These are phyloP conservation scores for Maudiozyma serrabonitensis DNA, from an alignment of 805 yeast genomes.

Conservation along the genomic window DNA sequence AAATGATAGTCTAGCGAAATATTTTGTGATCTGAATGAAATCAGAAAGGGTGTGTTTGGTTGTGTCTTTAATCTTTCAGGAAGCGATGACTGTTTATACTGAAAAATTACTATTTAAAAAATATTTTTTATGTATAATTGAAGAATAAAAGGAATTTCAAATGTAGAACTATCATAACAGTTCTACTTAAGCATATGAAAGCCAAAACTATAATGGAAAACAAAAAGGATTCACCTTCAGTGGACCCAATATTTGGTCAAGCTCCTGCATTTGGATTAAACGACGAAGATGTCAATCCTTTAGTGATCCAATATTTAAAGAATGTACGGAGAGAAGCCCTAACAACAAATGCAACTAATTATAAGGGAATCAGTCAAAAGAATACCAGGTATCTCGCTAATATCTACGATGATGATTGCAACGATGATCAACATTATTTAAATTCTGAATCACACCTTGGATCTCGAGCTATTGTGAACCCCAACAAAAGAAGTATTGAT, in stretches of 20 bases:
- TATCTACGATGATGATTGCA: slow-evolving; percentile 23
- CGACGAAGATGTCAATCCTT: slow-evolving; percentile 20
- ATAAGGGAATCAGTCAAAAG: neutral
- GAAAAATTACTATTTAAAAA: too few species aligned
- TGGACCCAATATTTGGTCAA: slow-evolving; percentile 26
- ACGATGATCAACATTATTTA: neutral
- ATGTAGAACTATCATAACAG: too few species aligned
- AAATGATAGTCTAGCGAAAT: too few species aligned
- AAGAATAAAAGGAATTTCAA: too few species aligned
- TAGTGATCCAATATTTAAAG: slow-evolving; percentile 16
- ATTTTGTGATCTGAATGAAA: too few species aligned
- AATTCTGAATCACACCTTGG: neutral
- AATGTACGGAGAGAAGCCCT: slow-evolving; percentile 24
- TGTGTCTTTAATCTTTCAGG: too few species aligned
- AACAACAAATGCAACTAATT: slow-evolving; percentile 10
- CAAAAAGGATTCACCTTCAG: neutral
- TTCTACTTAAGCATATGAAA: too few species aligned
- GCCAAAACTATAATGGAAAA: neutral
- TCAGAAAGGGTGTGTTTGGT: too few species aligned
- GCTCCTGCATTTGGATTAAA: slow-evolving; percentile 19
- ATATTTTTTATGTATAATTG: too few species aligned
- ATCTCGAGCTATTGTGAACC: neutral
- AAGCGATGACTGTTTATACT: too few species aligned
- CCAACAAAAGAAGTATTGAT: neutral
- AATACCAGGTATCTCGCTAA: slow-evolving; percentile 9